phyloP scores from a whole-genome alignment of 1,284 basidiomycete genomes.

The Ustilago loliicola region DNA sequence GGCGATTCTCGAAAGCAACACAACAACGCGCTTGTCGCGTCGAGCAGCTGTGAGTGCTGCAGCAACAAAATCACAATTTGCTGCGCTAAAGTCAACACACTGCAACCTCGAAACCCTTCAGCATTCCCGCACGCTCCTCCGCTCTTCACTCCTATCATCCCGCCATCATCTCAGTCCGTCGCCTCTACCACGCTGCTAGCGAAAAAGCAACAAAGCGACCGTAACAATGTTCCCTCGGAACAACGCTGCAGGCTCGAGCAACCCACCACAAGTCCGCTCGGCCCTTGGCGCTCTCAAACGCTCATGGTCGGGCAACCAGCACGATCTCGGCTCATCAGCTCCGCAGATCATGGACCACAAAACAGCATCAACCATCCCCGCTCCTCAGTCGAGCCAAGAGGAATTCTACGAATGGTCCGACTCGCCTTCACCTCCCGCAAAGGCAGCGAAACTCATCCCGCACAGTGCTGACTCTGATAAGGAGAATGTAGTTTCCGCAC shows the following conservation, averaged over 20 bases:
- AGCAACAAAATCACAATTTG: neutral
- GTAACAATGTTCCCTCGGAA: constrained; percentile 21
- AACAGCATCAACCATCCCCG: neutral
- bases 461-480: constrained; percentile 35
- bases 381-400: constrained; percentile 33
- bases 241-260: constrained; percentile 21
- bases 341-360: constrained; percentile 7
- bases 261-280: constrained; percentile 36
- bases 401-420: constrained; percentile 50
- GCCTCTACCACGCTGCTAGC: neutral
- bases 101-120: neutral
- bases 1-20: constrained; percentile 18
- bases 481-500: constrained; percentile 24
- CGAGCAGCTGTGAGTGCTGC: constrained; percentile 7
- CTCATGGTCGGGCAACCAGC: constrained; percentile 55
- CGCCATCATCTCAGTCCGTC: neutral
- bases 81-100: constrained; percentile 1
- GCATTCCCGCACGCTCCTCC: constrained; percentile 10
- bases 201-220: neutral
- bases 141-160: constrained; percentile 13
- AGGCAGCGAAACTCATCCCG: neutral
- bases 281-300: constrained; percentile 50
- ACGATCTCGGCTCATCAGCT: constrained; percentile 46
- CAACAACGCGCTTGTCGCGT: constrained; percentile 29
- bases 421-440: constrained; percentile 41